These are phyloP conservation scores for Chaetomium cochliodes DNA, from an alignment of 495 filamentous ascomycete species.

Conservation along the genomic window DNA sequence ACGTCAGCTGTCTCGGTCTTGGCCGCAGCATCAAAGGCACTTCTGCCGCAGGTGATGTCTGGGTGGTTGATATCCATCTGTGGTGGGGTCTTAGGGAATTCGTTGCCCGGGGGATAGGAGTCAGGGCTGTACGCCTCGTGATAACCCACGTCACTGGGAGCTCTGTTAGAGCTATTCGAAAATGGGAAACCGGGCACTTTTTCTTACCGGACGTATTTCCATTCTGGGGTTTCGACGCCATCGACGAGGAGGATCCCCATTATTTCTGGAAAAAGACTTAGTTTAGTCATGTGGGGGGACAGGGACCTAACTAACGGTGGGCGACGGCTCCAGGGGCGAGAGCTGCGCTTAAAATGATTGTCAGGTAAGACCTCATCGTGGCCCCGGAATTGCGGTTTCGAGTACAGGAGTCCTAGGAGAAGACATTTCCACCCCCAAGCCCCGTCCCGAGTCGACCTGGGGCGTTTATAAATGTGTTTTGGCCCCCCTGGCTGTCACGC, in stretches of 20 bases:
- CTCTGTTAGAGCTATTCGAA: neutral
- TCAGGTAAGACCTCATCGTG: neutral
- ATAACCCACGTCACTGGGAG: neutral
- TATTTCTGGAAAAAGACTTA: neutral
- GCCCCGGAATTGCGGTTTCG: neutral
- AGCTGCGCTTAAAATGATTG: neutral
- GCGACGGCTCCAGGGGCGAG: neutral
- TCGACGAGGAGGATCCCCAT: conserved; percentile 7
- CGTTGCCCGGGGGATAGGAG: neutral
- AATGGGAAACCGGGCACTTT: neutral
- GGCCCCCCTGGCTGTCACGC: neutral
- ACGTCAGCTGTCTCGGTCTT: conserved; percentile 26
- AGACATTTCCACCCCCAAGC: too few species aligned
- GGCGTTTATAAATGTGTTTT: too few species aligned
- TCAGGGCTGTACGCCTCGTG: neutral
- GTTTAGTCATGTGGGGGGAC: neutral
- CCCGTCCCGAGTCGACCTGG: too few species aligned
- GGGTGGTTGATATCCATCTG: conserved; percentile 12
- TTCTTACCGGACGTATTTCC: conserved; percentile 13
- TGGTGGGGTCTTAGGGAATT: conserved; percentile 4
- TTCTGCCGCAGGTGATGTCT: conserved; percentile 25
- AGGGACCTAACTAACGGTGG: neutral
- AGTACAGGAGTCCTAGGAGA: too few species aligned
- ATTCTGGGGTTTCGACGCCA: conserved; percentile 8
- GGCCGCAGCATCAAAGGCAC: conserved; percentile 20